A percentile compares a stretch with the other conserved stretches of the same genome.
phyloP scores from a whole-genome alignment of 345 rosid genomes.

The Acer negundo region DNA sequence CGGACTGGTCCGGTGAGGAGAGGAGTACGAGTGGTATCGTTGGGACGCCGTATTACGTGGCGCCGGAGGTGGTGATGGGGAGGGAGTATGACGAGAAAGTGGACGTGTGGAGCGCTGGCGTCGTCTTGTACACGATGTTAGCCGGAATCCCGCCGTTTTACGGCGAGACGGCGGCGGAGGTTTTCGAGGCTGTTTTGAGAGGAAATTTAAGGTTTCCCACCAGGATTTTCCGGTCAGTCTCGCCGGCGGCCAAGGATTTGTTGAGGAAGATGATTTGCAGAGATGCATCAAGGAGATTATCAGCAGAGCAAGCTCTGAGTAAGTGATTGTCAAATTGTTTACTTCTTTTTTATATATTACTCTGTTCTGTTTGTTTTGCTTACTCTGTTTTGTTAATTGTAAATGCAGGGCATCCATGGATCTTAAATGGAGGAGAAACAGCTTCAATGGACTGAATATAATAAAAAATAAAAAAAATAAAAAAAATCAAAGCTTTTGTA shows the following conservation, averaged over 20 bases:
- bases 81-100: constrained; percentile 70
- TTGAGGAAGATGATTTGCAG: constrained; percentile 78
- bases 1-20: constrained; percentile 44
- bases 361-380: not conserved
- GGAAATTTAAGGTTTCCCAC: constrained; percentile 74
- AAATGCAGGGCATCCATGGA: constrained; percentile 68
- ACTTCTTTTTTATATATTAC: too few relatives aligned
- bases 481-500: not conserved
- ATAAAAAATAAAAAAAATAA: not conserved
- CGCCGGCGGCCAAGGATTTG: constrained; percentile 60
- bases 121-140: constrained; percentile 67
- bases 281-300: constrained; percentile 67
- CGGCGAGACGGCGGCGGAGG: constrained; percentile 67
- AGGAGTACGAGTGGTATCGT: constrained; percentile 52
- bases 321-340: constrained; percentile 26
- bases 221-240: constrained; percentile 46
- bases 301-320: constrained; percentile 83
- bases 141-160: constrained; percentile 79
- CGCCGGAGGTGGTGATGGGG: constrained; percentile 81
- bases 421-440: constrained; percentile 51
- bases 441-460: constrained; percentile 22
- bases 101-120: constrained; percentile 88
- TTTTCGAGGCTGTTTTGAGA: constrained; percentile 66
- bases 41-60: constrained; percentile 86
- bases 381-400: not conserved